A percentile compares a stretch with the other conserved stretches of the same genome.
Evolutionary conservation across 2,329 filamentous ascomycete genomes (phyloP).

Genomic region (Orbilia brochopaga): DNA sequence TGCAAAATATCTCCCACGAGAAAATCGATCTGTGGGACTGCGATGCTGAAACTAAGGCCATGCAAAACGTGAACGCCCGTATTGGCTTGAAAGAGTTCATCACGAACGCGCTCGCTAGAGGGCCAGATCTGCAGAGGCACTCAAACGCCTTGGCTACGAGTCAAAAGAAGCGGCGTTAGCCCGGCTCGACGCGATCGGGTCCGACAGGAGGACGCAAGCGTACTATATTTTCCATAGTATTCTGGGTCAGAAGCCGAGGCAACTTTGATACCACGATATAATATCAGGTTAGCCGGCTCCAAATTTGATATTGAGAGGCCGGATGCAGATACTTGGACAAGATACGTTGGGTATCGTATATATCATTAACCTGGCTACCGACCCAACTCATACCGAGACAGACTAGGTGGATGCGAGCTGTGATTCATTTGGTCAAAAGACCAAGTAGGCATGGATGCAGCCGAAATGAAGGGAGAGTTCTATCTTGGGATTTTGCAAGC

Average conservation of each 20-base stretch:
- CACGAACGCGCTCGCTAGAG: constrained; percentile 31
- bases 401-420: not conserved
- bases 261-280: not conserved
- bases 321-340: not conserved
- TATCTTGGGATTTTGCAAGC: too few species aligned
- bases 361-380: too few species aligned
- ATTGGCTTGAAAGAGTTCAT: constrained; percentile 39
- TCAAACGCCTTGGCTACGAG: constrained; percentile 37
- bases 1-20: constrained; percentile 18
- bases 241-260: constrained; percentile 22
- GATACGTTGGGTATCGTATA: not conserved
- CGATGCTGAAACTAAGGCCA: constrained; percentile 33
- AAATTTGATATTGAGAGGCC: not conserved
- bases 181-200: constrained; percentile 1
- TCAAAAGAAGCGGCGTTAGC: constrained; percentile 26
- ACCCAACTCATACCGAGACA: too few species aligned
- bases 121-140: constrained; percentile 26
- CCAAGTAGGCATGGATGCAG: not conserved
- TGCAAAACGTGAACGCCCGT: constrained; percentile 38
- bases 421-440: not conserved
- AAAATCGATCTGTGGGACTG: constrained; percentile 34
- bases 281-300: not conserved
- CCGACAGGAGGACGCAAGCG: constrained; percentile 12
- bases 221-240: constrained; percentile 38
- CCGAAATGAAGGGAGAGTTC: not conserved